Evolutionary conservation across 1,284 basidiomycete genomes (phyloP), one percentile per base, ranked within the genome.

Genomic region (Ceraceosorus guamensis): DNA sequence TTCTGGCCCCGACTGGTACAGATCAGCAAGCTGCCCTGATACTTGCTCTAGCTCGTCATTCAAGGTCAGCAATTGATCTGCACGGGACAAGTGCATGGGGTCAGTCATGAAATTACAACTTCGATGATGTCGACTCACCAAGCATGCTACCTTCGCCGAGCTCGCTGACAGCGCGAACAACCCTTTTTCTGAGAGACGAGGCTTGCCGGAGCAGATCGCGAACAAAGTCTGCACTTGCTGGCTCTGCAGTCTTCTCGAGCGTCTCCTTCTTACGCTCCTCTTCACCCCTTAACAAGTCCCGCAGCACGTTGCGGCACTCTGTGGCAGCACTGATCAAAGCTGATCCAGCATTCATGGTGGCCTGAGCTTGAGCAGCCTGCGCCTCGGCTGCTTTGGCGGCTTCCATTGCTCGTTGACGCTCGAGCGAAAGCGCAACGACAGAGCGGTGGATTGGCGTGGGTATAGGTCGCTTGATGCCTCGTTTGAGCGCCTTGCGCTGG

Each of bases 371-470:
- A 34, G 53, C 48, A 10, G 58, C 62, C 10, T 57, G 51, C 4
- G 61, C 62, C 0, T 61, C 62, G 11, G 57, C 51, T 39, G 41
- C 63, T 64, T 10, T 58, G 41, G 6, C 62, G 46, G 32, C 67
- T 67, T n/a, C 68, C 67, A 50, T 68, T 63, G 47, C 68, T 66
- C 52, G 65, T 55, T 14, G 62, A 67, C 11, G 67, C 65, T 13
- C 37, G 37, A 41, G 37, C 37, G 37, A 8, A 41, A 65, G 47
- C 1, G 70, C 70, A 0, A 74, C 61, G 14, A 64, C 65, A 5
- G 65, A 68, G 30, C 67, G 68, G 56, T 71, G 70, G 55, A 74
- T 71, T 14, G 69, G 70, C 49, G 71, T 66, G 4, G 71, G 62
- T 39, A 70, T 59, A 4, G 63, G 63, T 48, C 64, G 62, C 43